Base-by-base conservation (phyloP, 768 basidiomycete species). In the Rhodosporidiobolus sp. region DNA sequence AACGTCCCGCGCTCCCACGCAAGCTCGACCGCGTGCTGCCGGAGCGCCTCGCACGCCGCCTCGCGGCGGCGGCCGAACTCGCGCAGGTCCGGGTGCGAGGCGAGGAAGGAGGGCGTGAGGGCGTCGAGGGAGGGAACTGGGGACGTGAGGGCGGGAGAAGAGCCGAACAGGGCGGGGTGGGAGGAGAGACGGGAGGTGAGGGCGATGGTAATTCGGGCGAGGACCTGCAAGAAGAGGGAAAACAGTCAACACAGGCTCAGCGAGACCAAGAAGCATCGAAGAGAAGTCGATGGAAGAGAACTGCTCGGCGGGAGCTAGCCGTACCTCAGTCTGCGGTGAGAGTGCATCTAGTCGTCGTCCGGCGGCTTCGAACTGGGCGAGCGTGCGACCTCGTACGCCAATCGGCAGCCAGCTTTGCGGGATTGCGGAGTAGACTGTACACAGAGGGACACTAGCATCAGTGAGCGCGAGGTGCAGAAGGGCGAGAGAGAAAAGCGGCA, bases 361-460 rank as follows among this genome's bases (percentile, higher is more conserved):
- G 6, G 48, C 68, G 4, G 71, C 66, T 26, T 76, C 75, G 48
- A 76, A 76, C 16, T 64, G 56, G 5, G 63, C 38, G 6, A 58
- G 30, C 32, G 70, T 8, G 0, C 62, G 49, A 0, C 75, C 75
- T 2, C 72, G 64, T 0, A 63, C 61, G 24, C 57, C 57, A 3
- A 76, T 59, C 0, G 75, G 75, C 1, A 73, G 63, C 75, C 75
- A 76, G 19, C 62, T 65, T 30, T 73, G 72, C 14, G 75, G 75
- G 11, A 72, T 22, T 0, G 67, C 60, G 56, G 73, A 68, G 16
- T 76, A 73, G 1, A 76, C 74, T 76, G 70, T 11, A 22, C 1
- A 1, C 17, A n/a, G 9, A 2, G 32, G 4, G 20, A 55, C 6
- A 2, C 12, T 22, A 32, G 30, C 34, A 34, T 16, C 1, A 54